A percentile compares a stretch with the other conserved stretches of the same genome.
phyloP scores from a whole-genome alignment of 2,329 filamentous ascomycete genomes.

The Colletotrichum simmondsii region DNA sequence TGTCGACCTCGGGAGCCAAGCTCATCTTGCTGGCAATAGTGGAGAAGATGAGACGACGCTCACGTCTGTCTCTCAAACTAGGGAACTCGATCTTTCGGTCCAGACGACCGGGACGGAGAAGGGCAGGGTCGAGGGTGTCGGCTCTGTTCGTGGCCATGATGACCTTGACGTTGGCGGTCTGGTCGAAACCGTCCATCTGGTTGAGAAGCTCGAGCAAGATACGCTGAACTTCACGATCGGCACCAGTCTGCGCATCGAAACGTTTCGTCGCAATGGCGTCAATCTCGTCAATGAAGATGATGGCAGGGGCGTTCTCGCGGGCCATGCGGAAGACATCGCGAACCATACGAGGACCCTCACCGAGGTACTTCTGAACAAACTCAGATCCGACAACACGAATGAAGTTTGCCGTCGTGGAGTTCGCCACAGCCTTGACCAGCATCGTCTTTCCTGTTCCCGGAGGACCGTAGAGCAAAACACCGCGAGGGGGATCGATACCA shows the following conservation, averaged over 20 bases:
- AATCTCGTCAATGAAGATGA: slow-evolving; percentile 99
- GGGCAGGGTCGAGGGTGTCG: slow-evolving; percentile 93
- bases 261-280: slow-evolving; percentile 99
- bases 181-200: slow-evolving; percentile 99
- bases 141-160: slow-evolving; percentile 99
- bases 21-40: slow-evolving; percentile 99
- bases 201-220: slow-evolving; percentile 97
- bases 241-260: slow-evolving; percentile 98
- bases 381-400: slow-evolving; percentile 93
- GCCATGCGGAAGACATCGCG: slow-evolving; percentile 99
- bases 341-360: slow-evolving; percentile 97
- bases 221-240: slow-evolving; percentile 97
- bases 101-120: slow-evolving; percentile 92
- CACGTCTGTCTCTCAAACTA: slow-evolving; percentile 90
- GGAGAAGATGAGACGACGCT: slow-evolving; percentile 94
- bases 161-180: slow-evolving; percentile 98
- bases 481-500: slow-evolving; percentile 96
- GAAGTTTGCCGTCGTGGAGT: slow-evolving; percentile 91
- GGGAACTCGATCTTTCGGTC: slow-evolving; percentile 99
- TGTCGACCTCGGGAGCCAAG: slow-evolving; percentile 92
- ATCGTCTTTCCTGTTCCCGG: slow-evolving; percentile 85
- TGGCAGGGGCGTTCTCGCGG: slow-evolving; percentile 95
- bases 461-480: slow-evolving; percentile 83
- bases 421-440: slow-evolving; percentile 91
- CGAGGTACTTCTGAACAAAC: slow-evolving; percentile 93